These are phyloP conservation scores for Tetrapisispora taiwanensis DNA, from an alignment of 805 yeast genomes.

Conservation along the genomic window DNA sequence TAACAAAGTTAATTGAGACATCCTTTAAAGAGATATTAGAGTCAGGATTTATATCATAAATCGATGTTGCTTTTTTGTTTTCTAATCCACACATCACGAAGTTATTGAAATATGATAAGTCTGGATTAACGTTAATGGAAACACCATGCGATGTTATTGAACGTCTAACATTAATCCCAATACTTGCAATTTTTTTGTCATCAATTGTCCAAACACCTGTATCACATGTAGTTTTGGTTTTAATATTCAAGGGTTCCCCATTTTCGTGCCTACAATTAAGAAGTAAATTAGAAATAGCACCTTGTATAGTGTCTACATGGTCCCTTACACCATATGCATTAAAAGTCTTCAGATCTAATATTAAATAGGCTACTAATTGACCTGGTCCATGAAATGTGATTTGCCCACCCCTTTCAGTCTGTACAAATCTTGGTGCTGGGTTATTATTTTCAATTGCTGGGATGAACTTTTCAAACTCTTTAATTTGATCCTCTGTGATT, in stretches of 20 bases:
- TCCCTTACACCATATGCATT: conserved; percentile 49
- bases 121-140: conserved; percentile 68
- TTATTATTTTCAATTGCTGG: conserved; percentile 17
- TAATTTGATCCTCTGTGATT: conserved; percentile 28
- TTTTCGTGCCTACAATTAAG: conserved; percentile 3
- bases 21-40: conserved; percentile 22
- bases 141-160: conserved; percentile 85
- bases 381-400: conserved; percentile 96
- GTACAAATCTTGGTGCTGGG: conserved; percentile 54
- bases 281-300: conserved; percentile 43
- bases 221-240: conserved; percentile 40
- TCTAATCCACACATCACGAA: conserved; percentile 83
- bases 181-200: conserved; percentile 60
- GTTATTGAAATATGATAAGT: conserved; percentile 56
- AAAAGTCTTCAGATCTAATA: conserved; percentile 59
- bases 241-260: conserved; percentile 9
- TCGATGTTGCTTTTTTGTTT: conserved; percentile 46
- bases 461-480: conserved; percentile 17
- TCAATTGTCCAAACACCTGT: conserved; percentile 82
- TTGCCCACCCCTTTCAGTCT: conserved; percentile 87
- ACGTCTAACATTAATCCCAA: conserved; percentile 80
- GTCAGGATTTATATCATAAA: conserved; percentile 28
- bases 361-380: conserved; percentile 77
- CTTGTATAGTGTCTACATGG: conserved; percentile 54
- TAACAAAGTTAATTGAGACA: conserved; percentile 37